These are phyloP conservation scores for Alternaria incomplexa DNA, from an alignment of 2,329 filamentous ascomycete genomes.

Conservation along the genomic window DNA sequence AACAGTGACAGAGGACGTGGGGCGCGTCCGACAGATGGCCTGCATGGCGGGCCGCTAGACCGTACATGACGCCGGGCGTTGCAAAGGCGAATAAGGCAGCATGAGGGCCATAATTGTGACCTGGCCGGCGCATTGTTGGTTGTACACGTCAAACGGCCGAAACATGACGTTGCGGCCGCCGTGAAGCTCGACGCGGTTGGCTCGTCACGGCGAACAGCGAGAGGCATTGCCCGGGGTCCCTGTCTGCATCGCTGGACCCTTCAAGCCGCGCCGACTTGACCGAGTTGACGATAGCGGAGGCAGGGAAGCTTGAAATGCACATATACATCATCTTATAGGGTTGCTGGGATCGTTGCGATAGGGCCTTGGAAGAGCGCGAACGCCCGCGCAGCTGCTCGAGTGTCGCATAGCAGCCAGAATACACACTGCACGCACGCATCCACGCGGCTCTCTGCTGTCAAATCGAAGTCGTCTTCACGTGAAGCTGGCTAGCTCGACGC, in stretches of 20 bases:
- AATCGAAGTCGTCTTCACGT: neutral
- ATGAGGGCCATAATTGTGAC: conserved; percentile 3
- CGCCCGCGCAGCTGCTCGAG: neutral
- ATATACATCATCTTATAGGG: neutral
- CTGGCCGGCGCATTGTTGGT: conserved; percentile 4
- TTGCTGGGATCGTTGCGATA: neutral
- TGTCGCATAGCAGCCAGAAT: neutral
- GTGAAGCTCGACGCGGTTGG: conserved; percentile 1
- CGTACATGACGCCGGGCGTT: neutral
- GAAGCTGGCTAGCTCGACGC: conserved; percentile 3
- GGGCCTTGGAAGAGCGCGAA: neutral
- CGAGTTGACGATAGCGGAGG: neutral
- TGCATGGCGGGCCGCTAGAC: conserved; percentile 10
- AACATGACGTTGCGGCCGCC: conserved; percentile 7
- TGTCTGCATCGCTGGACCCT: conserved; percentile 2
- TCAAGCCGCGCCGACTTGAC: neutral
- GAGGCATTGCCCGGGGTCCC: neutral
- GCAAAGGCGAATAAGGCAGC: conserved; percentile 3
- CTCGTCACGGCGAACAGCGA: neutral
- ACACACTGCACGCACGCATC: neutral
- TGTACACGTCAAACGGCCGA: conserved; percentile 11
- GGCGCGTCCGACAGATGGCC: neutral
- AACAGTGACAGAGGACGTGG: neutral
- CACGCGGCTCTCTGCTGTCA: neutral
- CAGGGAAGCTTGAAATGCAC: neutral